Conservation (phyloP, 495 filamentous ascomycete genomes). For the Hyaloscypha hepaticicola region DNA sequence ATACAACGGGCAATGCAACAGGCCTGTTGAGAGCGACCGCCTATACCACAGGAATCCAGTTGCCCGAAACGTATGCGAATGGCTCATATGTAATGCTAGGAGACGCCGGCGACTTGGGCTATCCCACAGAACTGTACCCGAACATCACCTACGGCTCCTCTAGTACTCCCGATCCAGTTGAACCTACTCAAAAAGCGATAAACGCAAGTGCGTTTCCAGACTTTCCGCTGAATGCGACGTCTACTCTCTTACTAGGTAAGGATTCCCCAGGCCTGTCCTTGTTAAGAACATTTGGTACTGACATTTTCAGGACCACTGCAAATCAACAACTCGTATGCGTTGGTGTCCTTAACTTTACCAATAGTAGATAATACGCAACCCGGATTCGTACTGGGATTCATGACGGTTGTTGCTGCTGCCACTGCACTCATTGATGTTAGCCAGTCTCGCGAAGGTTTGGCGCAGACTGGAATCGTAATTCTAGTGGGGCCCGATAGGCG, state of each 20-base stretch:
- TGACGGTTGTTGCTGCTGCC: slow-evolving; percentile 70
- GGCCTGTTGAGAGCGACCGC: slow-evolving; percentile 63
- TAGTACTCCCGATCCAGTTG: slow-evolving; percentile 37
- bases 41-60: slow-evolving; percentile 41
- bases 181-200: slow-evolving; percentile 40
- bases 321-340: slow-evolving; percentile 52
- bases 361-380: slow-evolving; percentile 61
- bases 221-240: slow-evolving; percentile 50
- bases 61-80: slow-evolving; percentile 58
- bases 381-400: slow-evolving; percentile 66
- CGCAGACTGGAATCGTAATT: slow-evolving; percentile 62
- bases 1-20: slow-evolving; percentile 48
- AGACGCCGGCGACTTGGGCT: slow-evolving; percentile 56
- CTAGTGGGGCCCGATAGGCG: slow-evolving; percentile 62
- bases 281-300: not conserved
- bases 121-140: slow-evolving; percentile 67
- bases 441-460: slow-evolving; percentile 65
- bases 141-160: slow-evolving; percentile 63
- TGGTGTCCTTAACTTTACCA: slow-evolving; percentile 79
- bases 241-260: slow-evolving; percentile 40
- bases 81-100: slow-evolving; percentile 59
- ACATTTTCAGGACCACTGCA: slow-evolving; percentile 62
- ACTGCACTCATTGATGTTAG: slow-evolving; percentile 55
- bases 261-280: not conserved
- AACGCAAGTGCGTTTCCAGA: slow-evolving; percentile 46